A percentile compares a stretch with the other conserved stretches of the same genome.
These are phyloP conservation scores for Drechslerella dactyloides DNA, from an alignment of 2,329 filamentous ascomycete species.

Conservation along the genomic window DNA sequence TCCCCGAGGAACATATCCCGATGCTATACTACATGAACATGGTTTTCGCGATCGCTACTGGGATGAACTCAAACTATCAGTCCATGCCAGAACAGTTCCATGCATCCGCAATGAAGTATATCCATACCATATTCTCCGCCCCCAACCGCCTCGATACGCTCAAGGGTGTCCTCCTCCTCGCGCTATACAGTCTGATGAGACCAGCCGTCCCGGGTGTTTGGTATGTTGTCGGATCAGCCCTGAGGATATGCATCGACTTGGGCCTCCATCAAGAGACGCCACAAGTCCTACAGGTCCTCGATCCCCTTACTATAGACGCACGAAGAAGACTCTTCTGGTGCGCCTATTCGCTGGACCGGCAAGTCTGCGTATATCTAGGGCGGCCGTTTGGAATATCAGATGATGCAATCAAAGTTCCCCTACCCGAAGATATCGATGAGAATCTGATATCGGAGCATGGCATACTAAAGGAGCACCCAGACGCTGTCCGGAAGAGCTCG, in stretches of 20 bases:
- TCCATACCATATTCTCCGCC: conserved; percentile 79
- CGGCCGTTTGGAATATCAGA: conserved; percentile 91
- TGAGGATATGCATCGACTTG: conserved; percentile 85
- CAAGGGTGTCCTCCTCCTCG: conserved; percentile 87
- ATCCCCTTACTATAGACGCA: conserved; percentile 76
- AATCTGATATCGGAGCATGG: conserved; percentile 81
- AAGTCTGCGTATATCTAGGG: conserved; percentile 91
- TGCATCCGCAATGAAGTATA: conserved; percentile 87
- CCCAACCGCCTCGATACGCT: conserved; percentile 81
- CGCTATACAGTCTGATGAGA: conserved; percentile 86
- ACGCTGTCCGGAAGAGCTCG: conserved; percentile 65
- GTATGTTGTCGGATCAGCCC: conserved; percentile 86
- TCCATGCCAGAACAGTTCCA: conserved; percentile 92
- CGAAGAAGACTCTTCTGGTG: conserved; percentile 93
- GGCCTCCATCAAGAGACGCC: conserved; percentile 83
- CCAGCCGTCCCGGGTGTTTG: conserved; percentile 93
- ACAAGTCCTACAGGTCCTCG: conserved; percentile 60
- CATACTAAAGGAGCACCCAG: conserved; percentile 67
- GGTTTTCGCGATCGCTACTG: conserved; percentile 94
- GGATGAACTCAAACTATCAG: conserved; percentile 66
- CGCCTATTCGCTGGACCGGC: conserved; percentile 88
- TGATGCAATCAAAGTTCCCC: conserved; percentile 91
- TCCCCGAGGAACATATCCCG: conserved; percentile 58
- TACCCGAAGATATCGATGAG: conserved; percentile 86
- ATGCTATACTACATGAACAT: conserved; percentile 94